These are phyloP conservation scores for Nakaseomyces glabratus DNA, from an alignment of 1,139 yeast genomes.

Conservation along the genomic window DNA sequence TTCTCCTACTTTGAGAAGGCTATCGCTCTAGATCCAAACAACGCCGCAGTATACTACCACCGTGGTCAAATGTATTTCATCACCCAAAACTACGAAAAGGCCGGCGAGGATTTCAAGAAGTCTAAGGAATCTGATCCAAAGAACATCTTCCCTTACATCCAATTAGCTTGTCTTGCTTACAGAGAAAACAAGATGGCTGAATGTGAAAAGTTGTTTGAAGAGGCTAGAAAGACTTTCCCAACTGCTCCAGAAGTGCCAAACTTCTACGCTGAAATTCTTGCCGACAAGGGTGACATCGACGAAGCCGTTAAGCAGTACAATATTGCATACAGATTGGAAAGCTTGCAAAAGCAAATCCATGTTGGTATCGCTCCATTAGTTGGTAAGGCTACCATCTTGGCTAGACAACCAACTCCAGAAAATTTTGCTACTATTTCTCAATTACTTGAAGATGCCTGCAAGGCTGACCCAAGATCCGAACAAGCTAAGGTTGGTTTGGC, in stretches of 20 bases:
- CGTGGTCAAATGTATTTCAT: slow-evolving; percentile 83
- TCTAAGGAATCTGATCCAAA: slow-evolving; percentile 63
- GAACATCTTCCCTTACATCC: slow-evolving; percentile 78
- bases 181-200: slow-evolving; percentile 56
- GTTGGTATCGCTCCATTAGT: slow-evolving; percentile 84
- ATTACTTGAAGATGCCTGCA: slow-evolving; percentile 64
- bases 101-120: slow-evolving; percentile 63
- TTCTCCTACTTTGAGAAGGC: slow-evolving; percentile 51
- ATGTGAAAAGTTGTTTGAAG: slow-evolving; percentile 59
- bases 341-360: slow-evolving; percentile 36
- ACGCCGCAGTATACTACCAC: slow-evolving; percentile 82
- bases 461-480: slow-evolving; percentile 76
- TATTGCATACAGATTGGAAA: slow-evolving; percentile 71
- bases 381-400: slow-evolving; percentile 70
- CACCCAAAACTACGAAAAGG: slow-evolving; percentile 62
- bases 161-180: slow-evolving; percentile 83
- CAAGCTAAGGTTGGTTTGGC: slow-evolving; percentile 81
- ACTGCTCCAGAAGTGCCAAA: slow-evolving; percentile 83
- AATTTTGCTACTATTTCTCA: slow-evolving; percentile 53
- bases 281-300: slow-evolving; percentile 62
- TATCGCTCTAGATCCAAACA: slow-evolving; percentile 52
- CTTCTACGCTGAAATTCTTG: slow-evolving; percentile 86
- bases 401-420: slow-evolving; percentile 37
- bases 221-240: slow-evolving; percentile 68
- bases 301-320: slow-evolving; percentile 80